Conservation (phyloP, 805 yeast species). For the Yarrowia sp. region DNA sequence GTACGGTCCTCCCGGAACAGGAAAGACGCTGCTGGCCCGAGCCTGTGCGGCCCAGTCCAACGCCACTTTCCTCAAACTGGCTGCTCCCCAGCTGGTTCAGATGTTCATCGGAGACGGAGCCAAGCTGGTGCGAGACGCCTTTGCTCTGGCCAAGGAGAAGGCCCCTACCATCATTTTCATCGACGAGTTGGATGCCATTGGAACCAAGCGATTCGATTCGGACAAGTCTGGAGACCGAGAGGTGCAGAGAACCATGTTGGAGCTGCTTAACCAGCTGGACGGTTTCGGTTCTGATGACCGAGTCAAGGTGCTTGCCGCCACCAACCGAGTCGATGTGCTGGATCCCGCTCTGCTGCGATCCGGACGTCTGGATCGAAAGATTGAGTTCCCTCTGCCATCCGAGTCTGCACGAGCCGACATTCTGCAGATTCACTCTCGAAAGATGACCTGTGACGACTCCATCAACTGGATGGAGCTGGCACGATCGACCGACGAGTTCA, state of each 20-base stretch:
- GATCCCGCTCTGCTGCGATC: slow-evolving; percentile 98
- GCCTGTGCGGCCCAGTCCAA: slow-evolving; percentile 99
- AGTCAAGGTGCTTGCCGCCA: slow-evolving; percentile 96
- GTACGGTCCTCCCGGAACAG: slow-evolving; percentile 99
- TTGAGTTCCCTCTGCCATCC: slow-evolving; percentile 95
- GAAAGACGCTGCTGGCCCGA: slow-evolving; percentile 93
- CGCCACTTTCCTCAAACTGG: slow-evolving; percentile 92
- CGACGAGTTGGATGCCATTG: slow-evolving; percentile 98
- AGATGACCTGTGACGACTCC: slow-evolving; percentile 77
- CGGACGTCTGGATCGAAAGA: slow-evolving; percentile 95
- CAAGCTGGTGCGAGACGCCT: slow-evolving; percentile 93
- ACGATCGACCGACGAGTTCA: slow-evolving; percentile 95
- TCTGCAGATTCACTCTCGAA: slow-evolving; percentile 94
- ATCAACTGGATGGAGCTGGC: slow-evolving; percentile 99
- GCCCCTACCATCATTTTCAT: slow-evolving; percentile 98
- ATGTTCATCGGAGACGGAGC: slow-evolving; percentile 99
- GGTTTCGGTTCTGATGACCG: slow-evolving; percentile 97
- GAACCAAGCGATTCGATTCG: slow-evolving; percentile 96
- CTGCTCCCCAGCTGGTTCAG: slow-evolving; percentile 97
- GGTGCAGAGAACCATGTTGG: slow-evolving; percentile 99
- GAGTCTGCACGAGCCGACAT: slow-evolving; percentile 98
- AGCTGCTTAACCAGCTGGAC: slow-evolving; percentile 91
- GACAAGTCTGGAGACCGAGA: slow-evolving; percentile 97
- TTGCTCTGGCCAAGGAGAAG: slow-evolving; percentile 94
- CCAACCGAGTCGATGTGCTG: slow-evolving; percentile 94